These are phyloP conservation scores for Fusarium foetens DNA, from an alignment of 2,329 filamentous ascomycete genomes.

Conservation along the genomic window DNA sequence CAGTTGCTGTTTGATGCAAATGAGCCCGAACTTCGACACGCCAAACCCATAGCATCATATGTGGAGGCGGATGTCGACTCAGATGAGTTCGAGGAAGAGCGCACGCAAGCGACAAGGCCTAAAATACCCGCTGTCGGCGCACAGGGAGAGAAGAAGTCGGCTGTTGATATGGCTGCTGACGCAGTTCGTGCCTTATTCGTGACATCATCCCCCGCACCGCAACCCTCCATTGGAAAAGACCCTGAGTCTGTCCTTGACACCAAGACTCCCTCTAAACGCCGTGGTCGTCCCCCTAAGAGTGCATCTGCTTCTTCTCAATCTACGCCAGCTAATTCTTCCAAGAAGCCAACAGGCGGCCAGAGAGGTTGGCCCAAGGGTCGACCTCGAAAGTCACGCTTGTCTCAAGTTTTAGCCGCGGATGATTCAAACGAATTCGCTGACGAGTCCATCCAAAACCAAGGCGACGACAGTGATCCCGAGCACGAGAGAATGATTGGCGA, in stretches of 20 bases:
- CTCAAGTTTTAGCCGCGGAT: conserved; percentile 17
- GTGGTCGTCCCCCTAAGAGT: conserved; percentile 49
- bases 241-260: neutral
- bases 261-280: conserved; percentile 36
- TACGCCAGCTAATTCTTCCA: conserved; percentile 12
- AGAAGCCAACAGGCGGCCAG: conserved; percentile 40
- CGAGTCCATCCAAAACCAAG: neutral
- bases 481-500: conserved; percentile 31
- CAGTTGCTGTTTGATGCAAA: conserved; percentile 54
- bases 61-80: conserved; percentile 58
- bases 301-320: conserved; percentile 7
- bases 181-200: conserved; percentile 47
- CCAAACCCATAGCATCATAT: conserved; percentile 63
- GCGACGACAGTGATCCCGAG: conserved; percentile 22
- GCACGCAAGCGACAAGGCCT: conserved; percentile 42
- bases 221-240: neutral
- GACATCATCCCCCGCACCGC: conserved; percentile 11
- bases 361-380: conserved; percentile 44
- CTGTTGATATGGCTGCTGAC: conserved; percentile 55
- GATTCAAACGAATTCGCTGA: neutral
- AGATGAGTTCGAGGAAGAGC: conserved; percentile 57
- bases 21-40: conserved; percentile 61
- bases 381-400: conserved; percentile 42
- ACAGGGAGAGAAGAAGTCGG: conserved; percentile 20
- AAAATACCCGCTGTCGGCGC: conserved; percentile 10